Evolutionary conservation across 441 rosid genomes (phyloP), one percentile per base, ranked within the genome.

Genomic region (Pelargonium fulgidum): DNA sequence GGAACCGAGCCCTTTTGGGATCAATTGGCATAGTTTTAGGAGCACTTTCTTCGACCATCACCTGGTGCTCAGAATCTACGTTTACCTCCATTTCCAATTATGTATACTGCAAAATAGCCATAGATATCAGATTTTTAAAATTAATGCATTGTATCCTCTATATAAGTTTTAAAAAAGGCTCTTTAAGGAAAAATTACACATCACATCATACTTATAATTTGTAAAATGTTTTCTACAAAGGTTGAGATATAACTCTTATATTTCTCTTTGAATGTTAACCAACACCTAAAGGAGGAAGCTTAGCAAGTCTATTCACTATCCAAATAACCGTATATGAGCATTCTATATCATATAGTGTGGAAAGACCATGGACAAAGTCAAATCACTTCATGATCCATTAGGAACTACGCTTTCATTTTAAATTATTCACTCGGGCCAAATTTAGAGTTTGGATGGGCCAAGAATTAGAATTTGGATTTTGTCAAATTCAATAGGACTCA

Each of bases 1-100:
- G 93, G 68, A 82, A 88, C 44, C 93, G 74, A 0, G 78, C 80
- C 76, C 83, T 83, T 65, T 47, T 78, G 0, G 87, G 85, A 77
- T 85, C 88, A 62, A 86, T 82, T 26, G 69, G 78, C 81, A 72
- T 67, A 58, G 72, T 72, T 63, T 65, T 68, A 58, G 72, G 75
- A 66, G 45, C 65, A 70, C 75, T 76, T 50, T 80, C 86, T 16
- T 72, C 81, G 41, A 82, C 76, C 82, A 76, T 69, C 41, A 70
- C 3, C 62, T 77, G 81, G 41, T 76, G 73, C 74, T 88, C 85
- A 3, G 81, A 74, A 64, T 81, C 90, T 45, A 41, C 66, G 68
- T 77, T 79, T 71, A 80, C 83, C 82, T 73, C 90, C 96, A 89
- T 91, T 65, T 45, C 73, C 68, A 72, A 50, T 22, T 26, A 73